These are phyloP conservation scores for Dendrobium catenatum DNA, from an alignment of 106 monocot genomes.

Conservation along the genomic window DNA sequence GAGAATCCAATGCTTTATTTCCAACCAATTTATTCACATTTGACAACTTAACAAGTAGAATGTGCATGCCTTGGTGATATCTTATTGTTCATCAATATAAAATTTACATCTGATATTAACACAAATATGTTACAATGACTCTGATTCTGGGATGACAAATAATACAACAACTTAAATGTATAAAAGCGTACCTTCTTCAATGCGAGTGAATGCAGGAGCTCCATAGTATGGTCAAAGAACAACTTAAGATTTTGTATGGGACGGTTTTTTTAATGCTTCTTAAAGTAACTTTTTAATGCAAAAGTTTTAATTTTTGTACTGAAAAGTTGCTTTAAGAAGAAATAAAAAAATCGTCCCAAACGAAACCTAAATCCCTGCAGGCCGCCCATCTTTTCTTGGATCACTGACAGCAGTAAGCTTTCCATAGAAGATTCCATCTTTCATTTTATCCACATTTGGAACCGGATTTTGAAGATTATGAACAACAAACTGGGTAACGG, in stretches of 20 bases:
- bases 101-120: too few species aligned
- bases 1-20: too few species aligned
- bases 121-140: too few species aligned
- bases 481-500: conserved; percentile 74
- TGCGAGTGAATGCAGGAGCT: not conserved
- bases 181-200: not conserved
- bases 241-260: not conserved
- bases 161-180: not conserved
- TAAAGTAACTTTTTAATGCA: too few species aligned
- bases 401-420: conserved; percentile 90
- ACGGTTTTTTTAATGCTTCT: too few species aligned
- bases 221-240: not conserved
- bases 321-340: too few species aligned
- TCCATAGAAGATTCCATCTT: conserved; percentile 37
- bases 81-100: too few species aligned
- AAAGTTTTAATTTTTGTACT: too few species aligned
- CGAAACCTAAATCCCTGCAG: conserved; percentile 48
- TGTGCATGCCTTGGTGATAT: too few species aligned
- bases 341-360: too few species aligned
- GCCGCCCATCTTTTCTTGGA: conserved; percentile 80
- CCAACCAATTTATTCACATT: too few species aligned
- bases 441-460: not conserved
- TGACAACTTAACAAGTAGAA: too few species aligned
- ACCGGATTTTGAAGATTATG: conserved; percentile 49
- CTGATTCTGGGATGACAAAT: not conserved